These are phyloP conservation scores for Psilocybe subaeruginosa DNA, from an alignment of 768 basidiomycete genomes.

Conservation along the genomic window DNA sequence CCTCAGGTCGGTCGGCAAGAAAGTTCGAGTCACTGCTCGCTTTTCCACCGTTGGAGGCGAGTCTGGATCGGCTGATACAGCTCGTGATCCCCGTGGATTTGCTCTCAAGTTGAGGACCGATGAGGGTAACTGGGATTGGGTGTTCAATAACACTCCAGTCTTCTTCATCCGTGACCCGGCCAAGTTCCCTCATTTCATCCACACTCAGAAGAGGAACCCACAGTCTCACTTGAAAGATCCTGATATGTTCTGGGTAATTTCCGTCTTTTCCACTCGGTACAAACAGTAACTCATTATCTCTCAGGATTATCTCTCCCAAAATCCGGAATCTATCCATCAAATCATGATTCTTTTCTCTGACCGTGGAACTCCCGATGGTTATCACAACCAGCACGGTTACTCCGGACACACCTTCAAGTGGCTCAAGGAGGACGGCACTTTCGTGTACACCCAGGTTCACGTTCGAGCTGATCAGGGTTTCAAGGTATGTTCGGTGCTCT, in stretches of 20 bases:
- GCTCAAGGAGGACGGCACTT: constrained; percentile 81
- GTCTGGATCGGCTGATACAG: constrained; percentile 87
- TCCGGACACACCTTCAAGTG: constrained; percentile 93
- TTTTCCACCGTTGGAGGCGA: constrained; percentile 96
- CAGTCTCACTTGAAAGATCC: constrained; percentile 90
- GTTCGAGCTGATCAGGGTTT: constrained; percentile 77
- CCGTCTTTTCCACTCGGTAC: neutral
- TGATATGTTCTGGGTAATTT: constrained; percentile 79
- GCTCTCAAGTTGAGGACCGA: constrained; percentile 88
- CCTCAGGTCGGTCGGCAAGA: constrained; percentile 66
- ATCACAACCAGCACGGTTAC: constrained; percentile 87
- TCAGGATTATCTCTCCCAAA: constrained; percentile 87
- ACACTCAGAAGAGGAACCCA: constrained; percentile 91
- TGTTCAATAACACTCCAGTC: constrained; percentile 91
- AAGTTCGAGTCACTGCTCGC: constrained; percentile 76
- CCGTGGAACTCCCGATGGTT: constrained; percentile 92
- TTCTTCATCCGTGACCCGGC: constrained; percentile 89
- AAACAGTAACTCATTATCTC: neutral
- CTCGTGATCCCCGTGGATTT: constrained; percentile 93
- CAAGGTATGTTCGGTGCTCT: constrained; percentile 50
- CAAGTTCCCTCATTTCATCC: constrained; percentile 94
- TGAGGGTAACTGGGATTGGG: constrained; percentile 92
- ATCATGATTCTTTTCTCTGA: constrained; percentile 93
- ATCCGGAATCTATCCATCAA: constrained; percentile 89
- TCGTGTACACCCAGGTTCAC: constrained; percentile 89